A percentile compares a stretch with the other conserved stretches of the same genome.
phyloP scores from a whole-genome alignment of 2,329 filamentous ascomycete species.

The Calonectria naviculata region DNA sequence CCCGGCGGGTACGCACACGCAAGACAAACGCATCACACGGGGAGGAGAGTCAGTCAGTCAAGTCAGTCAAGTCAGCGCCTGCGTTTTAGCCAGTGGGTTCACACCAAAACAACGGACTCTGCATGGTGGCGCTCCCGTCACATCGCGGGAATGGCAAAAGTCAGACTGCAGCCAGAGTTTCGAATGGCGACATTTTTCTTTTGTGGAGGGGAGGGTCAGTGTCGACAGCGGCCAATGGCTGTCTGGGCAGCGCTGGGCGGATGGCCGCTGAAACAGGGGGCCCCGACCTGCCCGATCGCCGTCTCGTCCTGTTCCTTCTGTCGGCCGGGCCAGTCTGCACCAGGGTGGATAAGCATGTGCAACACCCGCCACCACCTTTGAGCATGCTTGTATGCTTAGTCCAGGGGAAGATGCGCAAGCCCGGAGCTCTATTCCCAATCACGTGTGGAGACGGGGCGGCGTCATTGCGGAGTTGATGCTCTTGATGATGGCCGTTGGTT shows the following conservation, averaged over 20 bases:
- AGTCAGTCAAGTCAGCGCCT: too few relatives aligned
- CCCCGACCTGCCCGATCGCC: neutral
- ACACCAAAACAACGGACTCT: neutral
- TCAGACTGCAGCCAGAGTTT: neutral
- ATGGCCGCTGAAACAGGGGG: constrained; percentile 13
- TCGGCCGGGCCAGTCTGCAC: too few relatives aligned
- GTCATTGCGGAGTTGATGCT: constrained; percentile 20
- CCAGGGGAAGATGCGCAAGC: neutral
- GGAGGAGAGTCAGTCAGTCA: too few relatives aligned
- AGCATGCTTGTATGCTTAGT: constrained; percentile 8
- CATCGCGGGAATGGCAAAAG: neutral
- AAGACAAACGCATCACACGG: too few relatives aligned
- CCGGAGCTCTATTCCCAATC: neutral
- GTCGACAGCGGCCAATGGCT: constrained; percentile 15
- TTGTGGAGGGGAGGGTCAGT: neutral
- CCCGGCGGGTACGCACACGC: neutral
- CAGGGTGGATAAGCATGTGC: constrained; percentile 6
- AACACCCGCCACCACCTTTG: neutral
- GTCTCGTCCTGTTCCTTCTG: neutral
- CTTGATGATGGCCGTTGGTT: neutral
- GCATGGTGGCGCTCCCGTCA: neutral
- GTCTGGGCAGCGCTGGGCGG: neutral
- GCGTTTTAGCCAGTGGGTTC: neutral
- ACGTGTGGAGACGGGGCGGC: too few relatives aligned
- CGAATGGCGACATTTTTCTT: neutral